phyloP scores from a whole-genome alignment of 2,329 filamentous ascomycete genomes.

The Aspergillus novoparasiticus region DNA sequence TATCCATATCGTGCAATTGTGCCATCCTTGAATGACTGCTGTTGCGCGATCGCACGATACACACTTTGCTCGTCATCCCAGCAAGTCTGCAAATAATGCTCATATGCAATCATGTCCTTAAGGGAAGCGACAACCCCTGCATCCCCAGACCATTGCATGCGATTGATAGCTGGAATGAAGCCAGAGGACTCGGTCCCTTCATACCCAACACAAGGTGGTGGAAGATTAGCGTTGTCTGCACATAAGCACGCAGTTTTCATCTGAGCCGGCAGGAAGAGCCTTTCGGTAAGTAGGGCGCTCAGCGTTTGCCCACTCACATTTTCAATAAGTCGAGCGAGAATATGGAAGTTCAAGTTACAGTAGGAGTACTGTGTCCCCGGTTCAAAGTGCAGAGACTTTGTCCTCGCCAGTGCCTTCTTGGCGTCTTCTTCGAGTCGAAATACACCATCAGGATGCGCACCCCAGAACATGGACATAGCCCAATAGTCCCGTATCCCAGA shows the following conservation, averaged over 20 bases:
- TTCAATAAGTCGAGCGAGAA: slow-evolving; percentile 44
- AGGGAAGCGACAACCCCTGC: slow-evolving; percentile 49
- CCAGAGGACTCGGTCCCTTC: slow-evolving; percentile 45
- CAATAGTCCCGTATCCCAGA: slow-evolving; percentile 52
- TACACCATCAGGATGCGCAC: slow-evolving; percentile 41
- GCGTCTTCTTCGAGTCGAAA: slow-evolving; percentile 41
- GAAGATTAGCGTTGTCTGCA: slow-evolving; percentile 41
- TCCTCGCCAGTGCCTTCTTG: slow-evolving; percentile 32
- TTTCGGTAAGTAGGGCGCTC: slow-evolving; percentile 37
- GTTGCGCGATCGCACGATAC: slow-evolving; percentile 35
- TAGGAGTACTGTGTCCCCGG: slow-evolving; percentile 50
- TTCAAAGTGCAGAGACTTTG: slow-evolving; percentile 44
- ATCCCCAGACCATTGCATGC: slow-evolving; percentile 52
- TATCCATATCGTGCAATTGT: slow-evolving; percentile 39
- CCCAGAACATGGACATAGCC: slow-evolving; percentile 49
- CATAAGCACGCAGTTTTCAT: slow-evolving; percentile 47
- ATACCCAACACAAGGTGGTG: slow-evolving; percentile 47
- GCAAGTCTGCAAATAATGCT: slow-evolving; percentile 42
- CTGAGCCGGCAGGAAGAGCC: slow-evolving; percentile 44
- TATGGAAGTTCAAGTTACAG: slow-evolving; percentile 48
- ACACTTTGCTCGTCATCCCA: slow-evolving; percentile 35
- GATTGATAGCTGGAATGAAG: slow-evolving; percentile 41
- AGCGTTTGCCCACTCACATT: slow-evolving; percentile 40
- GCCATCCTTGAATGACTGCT: slow-evolving; percentile 38
- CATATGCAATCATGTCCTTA: slow-evolving; percentile 51